Conservation (phyloP, 768 basidiomycete species). For the Phylloporus sp. region DNA sequence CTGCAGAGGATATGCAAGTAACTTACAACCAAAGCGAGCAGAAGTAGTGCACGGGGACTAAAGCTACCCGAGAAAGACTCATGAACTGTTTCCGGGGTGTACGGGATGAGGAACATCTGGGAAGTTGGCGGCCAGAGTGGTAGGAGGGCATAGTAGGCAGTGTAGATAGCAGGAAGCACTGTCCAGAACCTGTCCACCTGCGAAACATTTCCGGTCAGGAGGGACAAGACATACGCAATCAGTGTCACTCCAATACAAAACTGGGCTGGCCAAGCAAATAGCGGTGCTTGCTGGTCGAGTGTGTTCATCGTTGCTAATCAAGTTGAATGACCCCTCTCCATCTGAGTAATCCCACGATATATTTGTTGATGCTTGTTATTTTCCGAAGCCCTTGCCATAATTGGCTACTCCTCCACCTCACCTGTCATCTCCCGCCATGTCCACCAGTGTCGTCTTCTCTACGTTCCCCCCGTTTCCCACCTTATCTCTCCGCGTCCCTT, state of each 20-base stretch:
- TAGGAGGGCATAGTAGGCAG: conserved; percentile 74
- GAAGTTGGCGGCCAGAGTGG: conserved; percentile 50
- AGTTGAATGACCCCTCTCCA: not conserved
- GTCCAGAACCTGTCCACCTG: conserved; percentile 87
- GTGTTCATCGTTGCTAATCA: conserved; percentile 1
- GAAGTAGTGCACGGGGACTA: conserved; percentile 71
- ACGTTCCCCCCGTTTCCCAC: conserved; percentile 61
- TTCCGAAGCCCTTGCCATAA: conserved; percentile 15
- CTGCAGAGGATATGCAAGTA: not conserved
- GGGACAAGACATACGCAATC: conserved; percentile 53
- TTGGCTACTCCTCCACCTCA: not conserved
- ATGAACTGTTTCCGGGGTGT: conserved; percentile 46
- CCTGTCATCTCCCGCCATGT: conserved; percentile 34
- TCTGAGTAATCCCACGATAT: not conserved
- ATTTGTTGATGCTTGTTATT: conserved; percentile 17
- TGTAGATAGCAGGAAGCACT: conserved; percentile 77
- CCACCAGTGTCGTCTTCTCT: conserved; percentile 52
- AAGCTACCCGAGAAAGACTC: conserved; percentile 38
- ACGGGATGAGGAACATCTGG: conserved; percentile 45
- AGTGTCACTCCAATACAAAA: conserved; percentile 50
- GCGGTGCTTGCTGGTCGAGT: conserved; percentile 24
- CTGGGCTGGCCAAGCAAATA: conserved; percentile 59
- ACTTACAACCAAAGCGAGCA: conserved; percentile 64
- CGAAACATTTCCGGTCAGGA: conserved; percentile 75
- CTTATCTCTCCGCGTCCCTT: conserved; percentile 43